Evolutionary conservation across 345 rosid species (phyloP).

Genomic region (Melaleuca alternifolia): DNA sequence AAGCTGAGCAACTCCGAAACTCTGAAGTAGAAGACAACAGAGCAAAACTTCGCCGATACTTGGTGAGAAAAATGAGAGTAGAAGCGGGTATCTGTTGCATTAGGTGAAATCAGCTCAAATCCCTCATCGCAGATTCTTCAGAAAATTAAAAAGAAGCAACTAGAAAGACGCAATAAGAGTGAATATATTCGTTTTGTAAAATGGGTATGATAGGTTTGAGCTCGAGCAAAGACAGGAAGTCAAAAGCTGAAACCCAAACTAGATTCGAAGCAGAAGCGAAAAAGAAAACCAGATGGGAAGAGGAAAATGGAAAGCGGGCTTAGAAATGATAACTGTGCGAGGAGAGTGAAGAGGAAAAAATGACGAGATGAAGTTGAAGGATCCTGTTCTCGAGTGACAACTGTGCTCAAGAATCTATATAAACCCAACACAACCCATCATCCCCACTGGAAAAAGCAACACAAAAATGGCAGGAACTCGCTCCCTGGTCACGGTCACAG

Average conservation of each 20-base stretch:
- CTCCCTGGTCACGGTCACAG: background rate
- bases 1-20: background rate
- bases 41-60: background rate
- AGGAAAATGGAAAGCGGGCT: background rate
- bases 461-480: background rate
- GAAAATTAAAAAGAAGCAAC: background rate
- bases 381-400: background rate
- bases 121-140: background rate
- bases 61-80: background rate
- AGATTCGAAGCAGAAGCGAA: background rate
- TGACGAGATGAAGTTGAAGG: background rate
- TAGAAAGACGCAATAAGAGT: background rate
- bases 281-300: background rate
- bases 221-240: background rate
- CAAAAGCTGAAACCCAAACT: background rate
- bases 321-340: background rate
- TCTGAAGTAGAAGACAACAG: background rate
- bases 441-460: background rate
- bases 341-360: too few relatives aligned
- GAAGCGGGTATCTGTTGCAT: background rate
- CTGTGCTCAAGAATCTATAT: conserved; percentile 5
- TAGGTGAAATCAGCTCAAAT: background rate
- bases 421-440: background rate
- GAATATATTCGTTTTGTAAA: background rate
- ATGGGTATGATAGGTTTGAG: background rate